Evolutionary conservation across 495 filamentous ascomycete genomes (phyloP), one percentile per base, ranked within the genome.

Genomic region (Stereocaulon alpinum): DNA sequence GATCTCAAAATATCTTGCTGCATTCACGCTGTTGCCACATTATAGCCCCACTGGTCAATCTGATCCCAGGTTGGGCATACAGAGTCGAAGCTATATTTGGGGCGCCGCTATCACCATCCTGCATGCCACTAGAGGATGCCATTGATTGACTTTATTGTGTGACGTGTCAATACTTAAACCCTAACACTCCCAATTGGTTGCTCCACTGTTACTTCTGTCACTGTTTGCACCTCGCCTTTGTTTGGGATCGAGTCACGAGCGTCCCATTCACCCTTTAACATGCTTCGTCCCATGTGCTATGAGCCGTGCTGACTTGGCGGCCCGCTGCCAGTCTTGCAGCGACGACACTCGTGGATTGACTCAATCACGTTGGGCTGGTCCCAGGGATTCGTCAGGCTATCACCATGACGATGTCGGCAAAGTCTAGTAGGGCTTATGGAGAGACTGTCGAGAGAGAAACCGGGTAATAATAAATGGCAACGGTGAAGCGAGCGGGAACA

Each of bases 151-250:
- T 59, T 43, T 30, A 5, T 22, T 22, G 11, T 43, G 30, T 43
- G 56, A 59, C 56, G 56, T 59, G 56, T 45, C 56, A 59, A 20
- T 51, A 59, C 45, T 20, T 30, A 18, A 22, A 34, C 45, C 22
- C n/a, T 15, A 49, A 41, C 44, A 32, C 14, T 18, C 34, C 22
- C 45, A 42, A 41, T 41, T 20, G 56, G 37, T 51, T 40, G 3
- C 11, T 58, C 15, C 22, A 4, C 47, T 40, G 32, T 32, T 58
- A n/a, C 2, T 6, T 42, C 18, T 3, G 15, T 27, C 11, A 11
- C 14, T 41, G 15, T 17, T 30, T 29, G n/a, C n/a, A 29, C 18
- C 34, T 37, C 34, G n/a, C 34, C 12, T 37, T 10, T 11, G 34
- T 7, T 10, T 37, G 12, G 34, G 34, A 37, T 2, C 34, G n/a